Evolutionary conservation across 257 asterid genomes (phyloP), one percentile per base, ranked within the genome.

Genomic region (Henckelia pumila): DNA sequence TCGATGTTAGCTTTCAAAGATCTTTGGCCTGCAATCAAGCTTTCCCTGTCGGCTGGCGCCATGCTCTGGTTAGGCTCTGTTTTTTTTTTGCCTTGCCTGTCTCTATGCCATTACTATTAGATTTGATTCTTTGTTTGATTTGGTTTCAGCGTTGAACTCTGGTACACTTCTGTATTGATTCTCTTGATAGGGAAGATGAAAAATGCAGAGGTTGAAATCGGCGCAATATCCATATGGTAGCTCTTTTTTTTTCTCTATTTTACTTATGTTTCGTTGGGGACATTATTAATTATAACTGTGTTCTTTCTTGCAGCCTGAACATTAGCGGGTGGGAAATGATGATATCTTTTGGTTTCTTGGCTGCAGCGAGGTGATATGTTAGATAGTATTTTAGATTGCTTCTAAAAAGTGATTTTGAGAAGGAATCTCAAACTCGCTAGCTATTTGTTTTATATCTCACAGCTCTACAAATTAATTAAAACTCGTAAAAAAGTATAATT

Each of bases 311-410:
- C 84, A 88, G 96, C 70, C 84, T 88, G 47, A 83, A 78, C 77
- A 86, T 88, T 56, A 88, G 55, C 73, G 91, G 94, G 26, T 86
- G 96, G 96, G 94, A 83, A 70, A 79, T 84, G 87, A 89, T 89
- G 91, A 78, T 89, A 60, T 79, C 89, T 47, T 71, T 86, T 28
- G 96, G 94, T 62, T 88, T 88, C 85, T 44, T 79, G 73, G 89
- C 79, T 60, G 91, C 91, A 52, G 88, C 88, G 20, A 82, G 96
- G 96, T 88, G 79, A 24, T 53, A 35, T 22, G 23, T n/a, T n/a
- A n/a, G n/a, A n/a, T n/a, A n/a, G n/a, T n/a, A n/a, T n/a, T n/a
- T n/a, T n/a, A n/a, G n/a, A n/a, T n/a, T n/a, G n/a, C n/a, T n/a
- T n/a, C n/a, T n/a, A n/a, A n/a, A n/a, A n/a, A n/a, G n/a, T n/a